Evolutionary conservation across 345 rosid genomes (phyloP).

Genomic region (Bruguiera sexangula): DNA sequence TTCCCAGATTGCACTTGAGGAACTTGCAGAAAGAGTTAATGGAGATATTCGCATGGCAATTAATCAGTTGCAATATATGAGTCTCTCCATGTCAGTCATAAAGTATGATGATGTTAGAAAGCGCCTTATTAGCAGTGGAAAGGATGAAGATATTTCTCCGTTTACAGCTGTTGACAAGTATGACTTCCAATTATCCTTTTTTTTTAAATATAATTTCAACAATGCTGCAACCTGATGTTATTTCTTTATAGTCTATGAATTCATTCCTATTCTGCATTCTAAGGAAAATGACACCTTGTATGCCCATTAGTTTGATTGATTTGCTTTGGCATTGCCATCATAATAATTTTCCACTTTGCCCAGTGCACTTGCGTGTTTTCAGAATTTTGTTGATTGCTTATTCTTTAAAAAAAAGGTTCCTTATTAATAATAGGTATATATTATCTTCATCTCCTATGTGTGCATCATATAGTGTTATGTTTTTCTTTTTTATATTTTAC

Average conservation of each 20-base stretch:
- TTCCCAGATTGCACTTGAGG: conserved; percentile 80
- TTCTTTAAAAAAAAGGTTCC: no score
- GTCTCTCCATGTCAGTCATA: conserved; percentile 77
- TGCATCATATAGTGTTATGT: no score
- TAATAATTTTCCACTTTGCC: no score
- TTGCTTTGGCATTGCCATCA: neutral
- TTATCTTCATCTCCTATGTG: no score
- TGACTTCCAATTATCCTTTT: conserved; percentile 13
- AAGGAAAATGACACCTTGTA: neutral
- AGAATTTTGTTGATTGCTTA: no score
- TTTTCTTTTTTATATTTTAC: no score
- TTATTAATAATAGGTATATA: no score
- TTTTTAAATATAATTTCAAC: neutral
- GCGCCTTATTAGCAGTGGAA: conserved; percentile 77
- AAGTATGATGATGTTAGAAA: conserved; percentile 86
- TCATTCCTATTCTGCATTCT: neutral
- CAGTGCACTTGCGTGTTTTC: no score
- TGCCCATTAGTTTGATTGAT: neutral
- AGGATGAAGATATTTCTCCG: conserved; percentile 99
- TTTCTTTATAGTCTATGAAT: neutral
- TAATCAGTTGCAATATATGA: conserved; percentile 93
- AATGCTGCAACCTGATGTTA: neutral
- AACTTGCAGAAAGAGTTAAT: conserved; percentile 91
- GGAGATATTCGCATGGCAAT: conserved; percentile 97
- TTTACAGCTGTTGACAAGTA: conserved; percentile 98